A percentile compares a stretch with the other conserved stretches of the same genome.
Conservation (phyloP, 805 yeast species). For the Candida taoyuanica region DNA sequence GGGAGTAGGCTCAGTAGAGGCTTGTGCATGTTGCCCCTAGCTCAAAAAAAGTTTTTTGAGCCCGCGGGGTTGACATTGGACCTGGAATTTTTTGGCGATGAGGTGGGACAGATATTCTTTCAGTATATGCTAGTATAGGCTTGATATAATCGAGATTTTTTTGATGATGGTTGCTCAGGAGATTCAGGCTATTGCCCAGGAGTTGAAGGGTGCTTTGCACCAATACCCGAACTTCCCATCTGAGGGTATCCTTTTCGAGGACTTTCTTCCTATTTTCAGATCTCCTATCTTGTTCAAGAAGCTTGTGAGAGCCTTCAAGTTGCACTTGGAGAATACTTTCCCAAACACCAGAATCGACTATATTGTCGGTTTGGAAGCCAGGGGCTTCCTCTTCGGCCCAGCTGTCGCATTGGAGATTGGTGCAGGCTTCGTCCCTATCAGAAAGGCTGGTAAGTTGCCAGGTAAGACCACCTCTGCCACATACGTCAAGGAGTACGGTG, state of each 20-base stretch:
- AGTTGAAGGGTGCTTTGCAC: slow-evolving; percentile 48
- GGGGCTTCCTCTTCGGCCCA: slow-evolving; percentile 97
- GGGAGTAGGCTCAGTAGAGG: too few species aligned
- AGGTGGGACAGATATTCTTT: too few species aligned
- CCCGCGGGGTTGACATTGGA: too few species aligned
- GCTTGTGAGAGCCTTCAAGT: slow-evolving; percentile 72
- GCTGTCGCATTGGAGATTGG: slow-evolving; percentile 83
- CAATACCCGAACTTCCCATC: slow-evolving; percentile 94
- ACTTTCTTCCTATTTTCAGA: slow-evolving; percentile 90
- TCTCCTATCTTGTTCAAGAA: slow-evolving; percentile 76
- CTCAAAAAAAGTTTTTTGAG: not conserved
- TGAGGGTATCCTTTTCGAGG: slow-evolving; percentile 92
- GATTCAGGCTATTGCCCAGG: slow-evolving; percentile 33
- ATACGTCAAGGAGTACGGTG: slow-evolving; percentile 89
- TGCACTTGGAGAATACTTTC: slow-evolving; percentile 57
- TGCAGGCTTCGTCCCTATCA: slow-evolving; percentile 90
- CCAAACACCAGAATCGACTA: slow-evolving; percentile 69
- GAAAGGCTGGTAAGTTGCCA: slow-evolving; percentile 94
- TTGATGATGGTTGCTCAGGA: slow-evolving; percentile 15
- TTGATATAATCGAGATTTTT: not conserved
- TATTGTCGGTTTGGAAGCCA: slow-evolving; percentile 90
- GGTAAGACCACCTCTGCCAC: slow-evolving; percentile 71
- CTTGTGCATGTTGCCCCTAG: not conserved
- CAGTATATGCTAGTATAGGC: too few species aligned
- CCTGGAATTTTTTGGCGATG: slow-evolving; percentile 5